Conservation (phyloP, 2,329 filamentous ascomycete genomes). For the Sporothrix dimorphospora region DNA sequence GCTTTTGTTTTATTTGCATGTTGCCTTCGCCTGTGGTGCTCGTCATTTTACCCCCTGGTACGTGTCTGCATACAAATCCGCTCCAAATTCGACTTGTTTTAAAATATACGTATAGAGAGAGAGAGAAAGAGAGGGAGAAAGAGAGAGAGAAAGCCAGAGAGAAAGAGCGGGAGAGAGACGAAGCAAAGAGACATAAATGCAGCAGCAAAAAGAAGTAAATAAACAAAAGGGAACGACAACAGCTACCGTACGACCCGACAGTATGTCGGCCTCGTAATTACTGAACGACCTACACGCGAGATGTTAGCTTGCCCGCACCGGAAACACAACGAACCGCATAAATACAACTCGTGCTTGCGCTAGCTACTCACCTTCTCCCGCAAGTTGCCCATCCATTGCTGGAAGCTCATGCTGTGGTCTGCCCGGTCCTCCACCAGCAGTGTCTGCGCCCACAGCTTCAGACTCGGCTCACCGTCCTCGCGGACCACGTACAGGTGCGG, state of each 20-base stretch:
- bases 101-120: neutral
- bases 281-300: constrained; percentile 22
- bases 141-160: neutral
- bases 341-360: neutral
- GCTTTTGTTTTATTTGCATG: neutral
- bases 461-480: constrained; percentile 91
- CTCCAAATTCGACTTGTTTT: neutral
- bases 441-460: constrained; percentile 97
- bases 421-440: constrained; percentile 92
- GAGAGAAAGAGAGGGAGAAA: neutral
- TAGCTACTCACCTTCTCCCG: constrained; percentile 79
- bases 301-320: neutral
- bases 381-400: constrained; percentile 89
- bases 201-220: neutral
- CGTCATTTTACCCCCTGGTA: neutral
- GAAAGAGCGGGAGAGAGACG: neutral
- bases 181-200: neutral
- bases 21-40: neutral
- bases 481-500: constrained; percentile 92
- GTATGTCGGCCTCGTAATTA: neutral
- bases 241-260: neutral
- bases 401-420: constrained; percentile 89
- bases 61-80: neutral
- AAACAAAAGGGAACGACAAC: neutral
- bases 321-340: neutral